Conservation (phyloP, 2,329 filamentous ascomycete genomes). For the Xylariaceae sp. region DNA sequence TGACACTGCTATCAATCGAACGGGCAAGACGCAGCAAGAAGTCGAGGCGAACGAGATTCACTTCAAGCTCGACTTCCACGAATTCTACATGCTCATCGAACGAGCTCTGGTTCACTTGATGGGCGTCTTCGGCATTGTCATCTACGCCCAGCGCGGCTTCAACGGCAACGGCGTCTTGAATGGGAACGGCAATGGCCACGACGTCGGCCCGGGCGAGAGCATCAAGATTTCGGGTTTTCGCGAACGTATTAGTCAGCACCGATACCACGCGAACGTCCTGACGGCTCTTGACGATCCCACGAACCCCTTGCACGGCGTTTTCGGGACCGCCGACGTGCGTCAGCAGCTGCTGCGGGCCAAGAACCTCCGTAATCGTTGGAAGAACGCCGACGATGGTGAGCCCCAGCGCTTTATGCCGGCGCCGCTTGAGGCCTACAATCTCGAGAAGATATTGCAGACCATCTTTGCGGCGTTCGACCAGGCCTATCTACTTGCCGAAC, state of each 20-base stretch:
- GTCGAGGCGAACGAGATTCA: conserved; percentile 55
- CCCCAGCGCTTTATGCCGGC: conserved; percentile 25
- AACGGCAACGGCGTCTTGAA: neutral
- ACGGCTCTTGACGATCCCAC: conserved; percentile 58
- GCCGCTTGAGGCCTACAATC: conserved; percentile 61
- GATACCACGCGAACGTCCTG: conserved; percentile 72
- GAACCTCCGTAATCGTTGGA: conserved; percentile 73
- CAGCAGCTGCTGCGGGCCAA: conserved; percentile 67
- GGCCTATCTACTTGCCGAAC: conserved; percentile 55
- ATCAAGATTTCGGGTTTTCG: neutral
- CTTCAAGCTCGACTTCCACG: conserved; percentile 79
- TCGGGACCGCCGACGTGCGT: conserved; percentile 59
- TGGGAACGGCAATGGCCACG: conserved; percentile 5
- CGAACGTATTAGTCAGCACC: conserved; percentile 45
- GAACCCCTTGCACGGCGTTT: conserved; percentile 58
- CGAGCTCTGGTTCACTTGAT: conserved; percentile 69
- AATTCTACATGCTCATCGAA: conserved; percentile 75
- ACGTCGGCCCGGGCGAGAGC: neutral
- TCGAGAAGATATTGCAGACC: conserved; percentile 59
- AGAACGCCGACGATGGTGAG: conserved; percentile 59
- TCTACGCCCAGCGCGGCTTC: conserved; percentile 37
- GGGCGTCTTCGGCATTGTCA: conserved; percentile 61
- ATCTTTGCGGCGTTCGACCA: conserved; percentile 63
- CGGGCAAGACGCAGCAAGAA: conserved; percentile 39
- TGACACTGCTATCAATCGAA: conserved; percentile 49